Base-by-base conservation (phyloP, 2,329 filamentous ascomycete species). In the Aspergillus amoenus region DNA sequence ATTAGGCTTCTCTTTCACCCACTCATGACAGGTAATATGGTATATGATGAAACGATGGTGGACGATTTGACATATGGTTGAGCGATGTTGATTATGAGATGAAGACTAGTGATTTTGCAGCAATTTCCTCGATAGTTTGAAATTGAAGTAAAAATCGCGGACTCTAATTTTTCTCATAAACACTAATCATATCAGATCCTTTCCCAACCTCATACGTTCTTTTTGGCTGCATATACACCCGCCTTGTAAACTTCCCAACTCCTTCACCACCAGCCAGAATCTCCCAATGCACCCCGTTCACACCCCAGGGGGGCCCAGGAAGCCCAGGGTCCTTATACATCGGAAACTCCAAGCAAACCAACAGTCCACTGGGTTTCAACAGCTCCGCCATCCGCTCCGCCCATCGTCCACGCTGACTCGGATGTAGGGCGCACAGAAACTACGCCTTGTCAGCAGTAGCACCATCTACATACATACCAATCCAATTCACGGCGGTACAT, bases 361-460 rank as follows among this genome's bases (percentile, higher is more conserved):
- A 39, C 3, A 55, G 8, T 3, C 55, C 58, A 3, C 43, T 34
- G 4, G 52, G 43, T 15, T 4, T n/a, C 1, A 58, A 15, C 4
- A 61, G 42, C 3, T 49, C 40, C 5, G 56, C 54, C 72, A 84
- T 82, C 54, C 82, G 76, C 54, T 71, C 70, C 12, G 84, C 81
- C 85, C 84, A 88, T 18, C 68, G 69, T 3, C 79, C 76, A 18
- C 85, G 79, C 52, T 79, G 72, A 2, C 75, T 71, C 1, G 79
- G 81, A n/a, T 83, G 83, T 0, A 88, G 74, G 22, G 85, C 85
- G 64, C 83, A 87, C 56, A 87, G 78, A 68, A 88, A 88, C 84
- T 87, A 87, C 69, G 24, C 87, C 6, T 11, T 30, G 27, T 30
- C 27, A 30, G 27, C 27, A 30, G 3, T 30, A 30, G 3, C 27